Base-by-base conservation (phyloP, 2,329 filamentous ascomycete genomes). In the Sporothrix globosa region DNA sequence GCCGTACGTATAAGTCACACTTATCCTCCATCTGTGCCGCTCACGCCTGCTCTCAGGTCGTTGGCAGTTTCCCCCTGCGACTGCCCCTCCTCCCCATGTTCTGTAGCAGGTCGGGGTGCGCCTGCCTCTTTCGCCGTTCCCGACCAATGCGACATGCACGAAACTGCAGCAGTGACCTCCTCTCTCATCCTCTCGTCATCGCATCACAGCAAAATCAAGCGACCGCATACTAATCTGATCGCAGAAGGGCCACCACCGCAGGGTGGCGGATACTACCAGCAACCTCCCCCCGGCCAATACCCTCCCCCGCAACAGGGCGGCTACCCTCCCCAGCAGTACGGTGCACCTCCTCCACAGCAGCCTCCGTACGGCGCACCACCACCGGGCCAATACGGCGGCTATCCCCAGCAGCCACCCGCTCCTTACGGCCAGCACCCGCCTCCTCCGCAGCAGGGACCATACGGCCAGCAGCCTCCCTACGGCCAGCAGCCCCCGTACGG, bases 241-340 rank as follows among this genome's bases (percentile, higher is more conserved):
- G 14, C 60, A 74, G 72, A 73, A 72, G 71, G 69, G 66, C 70
- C 73, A 30, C 70, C 72, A 24, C 68, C 70, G 3, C 70, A 68
- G 24, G 68, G 66, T 9, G 72, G 72, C 46, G 72, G 72, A 39
- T 73, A 72, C 48, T 70, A 72, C 69, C 69, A 72, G 34, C 72
- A 72, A 50, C 69, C 69, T 19, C 69, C 66, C 7, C 67, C 50
- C 19, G 72, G 72, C 65, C 70, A 73, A 72, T 74, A 76, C 19
- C 74, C 77, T 11, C 76, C 77, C 65, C 76, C 76, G 34, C 75
- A 72, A 30, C 75, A 76, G 58, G 74, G 76, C 60, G 74, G 75
- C 48, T 77, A 78, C 67, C 76, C 75, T 69, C 78, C 75, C 52
- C 77, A 75, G 52, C 34, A 67, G 67, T 78, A 77, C 74, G 75